Conservation (phyloP, 2,329 filamentous ascomycete species). For the Capronia epimyces region DNA sequence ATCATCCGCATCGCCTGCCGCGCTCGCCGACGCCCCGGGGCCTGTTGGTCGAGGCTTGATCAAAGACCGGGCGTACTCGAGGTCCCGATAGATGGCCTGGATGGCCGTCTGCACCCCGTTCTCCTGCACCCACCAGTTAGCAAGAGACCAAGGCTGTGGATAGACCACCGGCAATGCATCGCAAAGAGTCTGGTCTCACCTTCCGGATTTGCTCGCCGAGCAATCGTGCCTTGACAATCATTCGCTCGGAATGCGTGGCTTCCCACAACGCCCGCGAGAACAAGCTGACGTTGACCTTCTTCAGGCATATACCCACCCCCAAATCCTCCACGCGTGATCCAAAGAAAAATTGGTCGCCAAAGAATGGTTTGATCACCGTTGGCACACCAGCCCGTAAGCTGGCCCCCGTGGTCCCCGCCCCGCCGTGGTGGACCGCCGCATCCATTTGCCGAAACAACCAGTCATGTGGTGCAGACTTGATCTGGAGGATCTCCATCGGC, state of each 20-base stretch:
- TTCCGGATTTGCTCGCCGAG: conserved; percentile 82
- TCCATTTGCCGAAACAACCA: conserved; percentile 95
- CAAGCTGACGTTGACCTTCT: conserved; percentile 78
- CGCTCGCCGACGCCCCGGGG: conserved; percentile 27
- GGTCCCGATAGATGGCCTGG: conserved; percentile 85
- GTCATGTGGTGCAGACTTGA: conserved; percentile 88
- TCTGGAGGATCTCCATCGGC: conserved; percentile 76
- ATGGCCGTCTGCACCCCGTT: conserved; percentile 86
- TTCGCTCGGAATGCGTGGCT: conserved; percentile 79
- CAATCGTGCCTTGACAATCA: conserved; percentile 78
- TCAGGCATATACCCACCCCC: conserved; percentile 83
- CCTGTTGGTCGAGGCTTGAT: conserved; percentile 56
- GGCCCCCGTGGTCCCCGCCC: conserved; percentile 89
- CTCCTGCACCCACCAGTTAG: conserved; percentile 52
- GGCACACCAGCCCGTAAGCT: conserved; percentile 85
- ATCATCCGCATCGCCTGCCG: conserved; percentile 34
- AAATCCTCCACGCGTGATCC: conserved; percentile 84
- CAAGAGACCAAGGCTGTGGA: not conserved
- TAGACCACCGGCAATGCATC: too few relatives aligned
- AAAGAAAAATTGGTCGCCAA: conserved; percentile 97
- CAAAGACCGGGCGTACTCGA: conserved; percentile 84
- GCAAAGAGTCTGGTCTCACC: conserved; percentile 50
- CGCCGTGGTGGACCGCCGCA: conserved; percentile 89
- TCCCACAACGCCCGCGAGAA: conserved; percentile 88
- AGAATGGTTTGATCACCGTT: conserved; percentile 93